A percentile compares a stretch with the other conserved stretches of the same genome.
Conservation (phyloP, 208 protist genomes). For the Trichomonas vaginalis region DNA sequence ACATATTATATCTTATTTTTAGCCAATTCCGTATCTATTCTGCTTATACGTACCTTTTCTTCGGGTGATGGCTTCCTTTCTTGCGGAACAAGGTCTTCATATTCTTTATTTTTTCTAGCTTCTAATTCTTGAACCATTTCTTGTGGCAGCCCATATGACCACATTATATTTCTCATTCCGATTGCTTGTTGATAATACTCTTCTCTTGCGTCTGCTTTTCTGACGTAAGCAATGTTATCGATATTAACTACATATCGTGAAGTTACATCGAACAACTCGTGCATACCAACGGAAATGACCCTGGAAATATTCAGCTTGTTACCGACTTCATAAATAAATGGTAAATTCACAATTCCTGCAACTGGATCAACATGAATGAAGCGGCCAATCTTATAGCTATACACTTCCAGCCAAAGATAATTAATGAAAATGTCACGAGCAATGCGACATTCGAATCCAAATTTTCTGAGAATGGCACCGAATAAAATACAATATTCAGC, state of each 20-base stretch:
- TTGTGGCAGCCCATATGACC: not conserved
- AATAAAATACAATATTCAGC: not conserved
- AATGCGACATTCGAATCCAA: not conserved
- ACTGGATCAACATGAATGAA: constrained; percentile 27
- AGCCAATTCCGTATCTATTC: too few species aligned
- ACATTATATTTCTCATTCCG: not conserved
- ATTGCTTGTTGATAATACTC: not conserved
- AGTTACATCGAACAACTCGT: not conserved
- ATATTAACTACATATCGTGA: not conserved
- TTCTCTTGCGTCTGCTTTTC: not conserved
- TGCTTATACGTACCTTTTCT: too few species aligned
- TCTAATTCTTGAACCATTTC: not conserved
- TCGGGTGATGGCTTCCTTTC: not conserved
- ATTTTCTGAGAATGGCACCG: not conserved
- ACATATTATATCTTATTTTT: too few species aligned
- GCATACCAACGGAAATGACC: constrained; percentile 1
- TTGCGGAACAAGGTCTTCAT: not conserved
- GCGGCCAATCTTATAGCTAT: not conserved
- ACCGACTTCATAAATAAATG: constrained; percentile 21
- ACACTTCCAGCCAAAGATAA: not conserved
- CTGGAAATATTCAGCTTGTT: constrained; percentile 19
- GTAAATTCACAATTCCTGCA: constrained; percentile 11
- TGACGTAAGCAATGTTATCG: not conserved
- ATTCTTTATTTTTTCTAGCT: not conserved
- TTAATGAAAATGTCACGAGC: not conserved